Evolutionary conservation across 805 yeast genomes (phyloP).

Genomic region (Wilhelminamyces savonicus): DNA sequence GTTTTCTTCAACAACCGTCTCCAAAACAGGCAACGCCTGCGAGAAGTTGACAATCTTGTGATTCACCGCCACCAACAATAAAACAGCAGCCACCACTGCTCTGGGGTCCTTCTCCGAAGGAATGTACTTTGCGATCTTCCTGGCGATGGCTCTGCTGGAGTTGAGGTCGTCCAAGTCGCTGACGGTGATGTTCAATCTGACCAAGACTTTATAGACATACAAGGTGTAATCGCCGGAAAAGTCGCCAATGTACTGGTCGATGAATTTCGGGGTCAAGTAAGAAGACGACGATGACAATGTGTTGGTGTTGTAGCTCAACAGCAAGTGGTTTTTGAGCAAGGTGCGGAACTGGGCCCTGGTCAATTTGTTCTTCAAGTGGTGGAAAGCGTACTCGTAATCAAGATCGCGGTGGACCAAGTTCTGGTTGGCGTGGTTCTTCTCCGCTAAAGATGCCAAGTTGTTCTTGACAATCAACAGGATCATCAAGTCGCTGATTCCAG

Average conservation of each 20-base stretch:
- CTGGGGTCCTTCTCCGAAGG: slow-evolving; percentile 8
- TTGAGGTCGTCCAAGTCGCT: slow-evolving; percentile 17
- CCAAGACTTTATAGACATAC: slow-evolving; percentile 21
- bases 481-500: slow-evolving; percentile 29
- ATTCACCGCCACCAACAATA: slow-evolving; percentile 24
- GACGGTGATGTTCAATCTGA: slow-evolving; percentile 19
- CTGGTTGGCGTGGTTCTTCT: slow-evolving; percentile 2
- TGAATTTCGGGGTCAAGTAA: slow-evolving; percentile 15
- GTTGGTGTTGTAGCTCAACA: slow-evolving; percentile 35
- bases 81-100: slow-evolving; percentile 20
- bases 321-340: slow-evolving; percentile 38
- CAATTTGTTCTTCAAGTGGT: slow-evolving; percentile 16
- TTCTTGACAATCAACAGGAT: slow-evolving; percentile 37
- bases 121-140: slow-evolving; percentile 5
- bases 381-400: slow-evolving; percentile 18
- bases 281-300: slow-evolving; percentile 22
- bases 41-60: slow-evolving; percentile 13
- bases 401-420: slow-evolving; percentile 28
- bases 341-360: slow-evolving; percentile 32
- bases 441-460: slow-evolving; percentile 27
- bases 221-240: slow-evolving; percentile 28
- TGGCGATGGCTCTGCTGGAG: slow-evolving; percentile 9
- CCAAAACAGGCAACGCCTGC: slow-evolving; percentile 15
- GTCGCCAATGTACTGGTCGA: slow-evolving; percentile 11
- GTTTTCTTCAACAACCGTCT: slow-evolving; percentile 1